Conservation (phyloP, 2,329 filamentous ascomycete species). For the Emergomyces orientalis region DNA sequence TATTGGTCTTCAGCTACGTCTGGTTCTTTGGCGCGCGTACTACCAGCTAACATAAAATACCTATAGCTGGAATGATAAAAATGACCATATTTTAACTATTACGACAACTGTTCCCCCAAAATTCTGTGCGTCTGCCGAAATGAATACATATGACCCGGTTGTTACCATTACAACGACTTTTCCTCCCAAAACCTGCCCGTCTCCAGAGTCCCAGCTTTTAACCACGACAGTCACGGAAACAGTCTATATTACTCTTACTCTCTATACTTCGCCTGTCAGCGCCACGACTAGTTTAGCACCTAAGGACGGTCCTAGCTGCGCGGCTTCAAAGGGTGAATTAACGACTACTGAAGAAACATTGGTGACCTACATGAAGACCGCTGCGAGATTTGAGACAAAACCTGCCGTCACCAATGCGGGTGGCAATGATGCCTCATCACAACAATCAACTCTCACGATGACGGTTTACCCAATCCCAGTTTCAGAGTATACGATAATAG, state of each 20-base stretch:
- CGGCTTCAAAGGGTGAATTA: background rate
- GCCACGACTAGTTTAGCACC: background rate
- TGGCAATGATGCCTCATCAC: background rate
- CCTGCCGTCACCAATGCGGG: background rate
- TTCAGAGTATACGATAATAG: background rate
- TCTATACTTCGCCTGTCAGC: background rate
- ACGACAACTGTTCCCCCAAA: slow-evolving; percentile 1
- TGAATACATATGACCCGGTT: background rate
- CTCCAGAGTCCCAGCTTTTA: background rate
- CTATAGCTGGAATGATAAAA: background rate
- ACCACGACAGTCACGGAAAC: background rate
- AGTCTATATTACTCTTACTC: slow-evolving; percentile 4
- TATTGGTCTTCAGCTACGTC: background rate
- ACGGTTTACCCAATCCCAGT: slow-evolving; percentile 3
- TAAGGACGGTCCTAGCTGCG: background rate
- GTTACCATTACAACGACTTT: background rate
- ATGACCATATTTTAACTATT: background rate
- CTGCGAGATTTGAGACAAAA: background rate
- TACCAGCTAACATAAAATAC: background rate
- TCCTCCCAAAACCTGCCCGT: background rate
- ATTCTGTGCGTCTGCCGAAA: background rate
- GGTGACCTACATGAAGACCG: background rate
- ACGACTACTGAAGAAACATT: background rate
- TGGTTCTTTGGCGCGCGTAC: background rate
- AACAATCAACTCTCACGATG: background rate